phyloP scores from a whole-genome alignment of 306 rosid genomes.

The Heteromeles arbutifolia region DNA sequence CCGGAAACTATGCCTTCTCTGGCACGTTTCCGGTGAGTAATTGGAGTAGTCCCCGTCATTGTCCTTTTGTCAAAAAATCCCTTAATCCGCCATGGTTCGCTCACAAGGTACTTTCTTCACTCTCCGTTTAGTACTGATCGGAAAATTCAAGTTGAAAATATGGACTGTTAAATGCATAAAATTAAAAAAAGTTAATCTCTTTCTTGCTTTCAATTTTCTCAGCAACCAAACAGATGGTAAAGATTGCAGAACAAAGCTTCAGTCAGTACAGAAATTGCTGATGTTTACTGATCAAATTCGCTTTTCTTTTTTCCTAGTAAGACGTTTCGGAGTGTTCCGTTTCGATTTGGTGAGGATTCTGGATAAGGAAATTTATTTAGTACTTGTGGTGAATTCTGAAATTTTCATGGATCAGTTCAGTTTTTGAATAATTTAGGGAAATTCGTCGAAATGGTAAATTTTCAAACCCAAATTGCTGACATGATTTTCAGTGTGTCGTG shows the following conservation, averaged over 20 bases:
- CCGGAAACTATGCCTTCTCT: slow-evolving; percentile 16
- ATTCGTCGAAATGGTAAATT: too few species aligned
- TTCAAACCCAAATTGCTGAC: too few species aligned
- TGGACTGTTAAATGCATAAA: not conserved
- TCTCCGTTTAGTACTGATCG: slow-evolving; percentile 42
- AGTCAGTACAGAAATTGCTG: too few species aligned
- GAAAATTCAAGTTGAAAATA: not conserved
- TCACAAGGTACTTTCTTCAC: slow-evolving; percentile 28
- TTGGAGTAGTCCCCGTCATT: not conserved
- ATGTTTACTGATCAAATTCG: too few species aligned
- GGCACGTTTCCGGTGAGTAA: slow-evolving; percentile 22
- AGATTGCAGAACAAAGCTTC: not conserved
- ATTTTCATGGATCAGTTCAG: too few species aligned
- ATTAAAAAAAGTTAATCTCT: not conserved
- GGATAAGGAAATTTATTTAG: too few species aligned
- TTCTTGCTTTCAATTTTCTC: slow-evolving; percentile 28
- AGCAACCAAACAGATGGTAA: slow-evolving; percentile 46
- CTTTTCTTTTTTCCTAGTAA: too few species aligned
- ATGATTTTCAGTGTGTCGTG: too few species aligned
- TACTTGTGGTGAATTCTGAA: too few species aligned
- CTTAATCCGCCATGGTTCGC: slow-evolving; percentile 24
- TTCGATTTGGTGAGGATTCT: too few species aligned
- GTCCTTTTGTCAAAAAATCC: not conserved
- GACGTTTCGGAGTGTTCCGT: too few species aligned
- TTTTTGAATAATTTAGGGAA: too few species aligned